Evolutionary conservation across 2,329 filamentous ascomycete species (phyloP).

Genomic region (Fusarium longipes): DNA sequence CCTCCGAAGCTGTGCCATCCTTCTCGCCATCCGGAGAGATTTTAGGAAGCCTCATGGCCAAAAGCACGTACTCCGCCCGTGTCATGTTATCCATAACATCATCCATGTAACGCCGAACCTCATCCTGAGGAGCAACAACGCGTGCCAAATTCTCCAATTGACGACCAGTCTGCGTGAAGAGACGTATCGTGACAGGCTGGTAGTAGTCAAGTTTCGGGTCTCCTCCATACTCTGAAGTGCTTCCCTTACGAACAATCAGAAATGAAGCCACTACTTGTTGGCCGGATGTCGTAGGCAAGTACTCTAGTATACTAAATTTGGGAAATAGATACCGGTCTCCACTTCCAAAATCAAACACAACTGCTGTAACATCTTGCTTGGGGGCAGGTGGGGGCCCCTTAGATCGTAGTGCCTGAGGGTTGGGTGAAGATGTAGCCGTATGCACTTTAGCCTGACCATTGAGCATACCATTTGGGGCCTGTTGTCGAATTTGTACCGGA

Average conservation of each 20-base stretch:
- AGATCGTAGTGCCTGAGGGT: conserved; percentile 67
- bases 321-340: conserved; percentile 84
- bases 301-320: conserved; percentile 80
- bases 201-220: conserved; percentile 77
- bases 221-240: conserved; percentile 72
- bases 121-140: conserved; percentile 71
- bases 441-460: conserved; percentile 48
- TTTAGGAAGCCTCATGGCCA: conserved; percentile 74
- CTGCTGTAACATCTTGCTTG: conserved; percentile 72
- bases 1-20: conserved; percentile 46
- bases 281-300: conserved; percentile 61
- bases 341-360: conserved; percentile 77
- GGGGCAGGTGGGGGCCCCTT: conserved; percentile 66
- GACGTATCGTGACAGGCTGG: conserved; percentile 75
- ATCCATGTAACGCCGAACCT: conserved; percentile 75
- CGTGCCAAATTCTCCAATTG: conserved; percentile 70
- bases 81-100: conserved; percentile 77
- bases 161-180: conserved; percentile 65
- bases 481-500: conserved; percentile 46
- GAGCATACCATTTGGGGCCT: conserved; percentile 47
- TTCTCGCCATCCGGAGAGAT: conserved; percentile 48
- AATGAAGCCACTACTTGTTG: conserved; percentile 79
- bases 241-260: conserved; percentile 78
- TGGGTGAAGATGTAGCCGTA: conserved; percentile 42
- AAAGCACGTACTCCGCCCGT: conserved; percentile 72